A percentile compares a stretch with the other conserved stretches of the same genome.
Evolutionary conservation across 1,284 basidiomycete species (phyloP).

Genomic region (Schizophyllum amplum): DNA sequence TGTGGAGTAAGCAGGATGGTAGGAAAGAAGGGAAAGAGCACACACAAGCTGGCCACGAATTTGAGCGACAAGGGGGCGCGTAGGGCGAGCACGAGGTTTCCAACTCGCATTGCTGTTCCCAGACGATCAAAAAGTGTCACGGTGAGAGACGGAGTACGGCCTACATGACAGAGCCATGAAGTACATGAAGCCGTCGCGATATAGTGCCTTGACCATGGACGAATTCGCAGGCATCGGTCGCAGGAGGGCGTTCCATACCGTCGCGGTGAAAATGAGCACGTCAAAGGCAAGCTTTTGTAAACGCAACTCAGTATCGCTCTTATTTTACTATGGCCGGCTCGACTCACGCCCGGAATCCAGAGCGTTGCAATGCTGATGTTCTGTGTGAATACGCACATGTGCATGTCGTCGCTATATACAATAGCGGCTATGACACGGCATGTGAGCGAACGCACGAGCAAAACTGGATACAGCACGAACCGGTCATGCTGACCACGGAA

Average conservation of each 20-base stretch:
- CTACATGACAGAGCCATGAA: constrained; percentile 5
- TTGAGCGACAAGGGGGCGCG: constrained; percentile 4
- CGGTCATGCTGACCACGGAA: background rate
- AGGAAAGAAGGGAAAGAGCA: background rate
- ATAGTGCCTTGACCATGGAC: background rate
- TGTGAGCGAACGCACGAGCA: background rate
- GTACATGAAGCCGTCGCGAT: constrained; percentile 8
- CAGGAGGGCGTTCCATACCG: constrained; percentile 5
- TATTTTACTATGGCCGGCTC: background rate
- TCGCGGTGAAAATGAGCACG: constrained; percentile 4
- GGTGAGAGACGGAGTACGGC: background rate
- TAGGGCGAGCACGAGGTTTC: constrained; percentile 6
- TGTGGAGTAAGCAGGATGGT: background rate
- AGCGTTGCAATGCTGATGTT: background rate
- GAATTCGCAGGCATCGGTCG: constrained; percentile 1
- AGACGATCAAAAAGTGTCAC: no score
- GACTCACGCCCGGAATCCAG: background rate
- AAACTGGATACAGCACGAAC: background rate
- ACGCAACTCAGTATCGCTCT: background rate
- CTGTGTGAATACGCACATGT: background rate
- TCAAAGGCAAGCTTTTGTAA: constrained; percentile 4
- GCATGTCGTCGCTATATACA: background rate
- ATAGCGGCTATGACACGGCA: background rate
- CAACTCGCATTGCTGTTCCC: constrained; percentile 2
- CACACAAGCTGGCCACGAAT: constrained; percentile 10